A percentile compares a stretch with the other conserved stretches of the same genome.
Conservation (phyloP, 2,329 filamentous ascomycete species). For the Fusarium sp. region DNA sequence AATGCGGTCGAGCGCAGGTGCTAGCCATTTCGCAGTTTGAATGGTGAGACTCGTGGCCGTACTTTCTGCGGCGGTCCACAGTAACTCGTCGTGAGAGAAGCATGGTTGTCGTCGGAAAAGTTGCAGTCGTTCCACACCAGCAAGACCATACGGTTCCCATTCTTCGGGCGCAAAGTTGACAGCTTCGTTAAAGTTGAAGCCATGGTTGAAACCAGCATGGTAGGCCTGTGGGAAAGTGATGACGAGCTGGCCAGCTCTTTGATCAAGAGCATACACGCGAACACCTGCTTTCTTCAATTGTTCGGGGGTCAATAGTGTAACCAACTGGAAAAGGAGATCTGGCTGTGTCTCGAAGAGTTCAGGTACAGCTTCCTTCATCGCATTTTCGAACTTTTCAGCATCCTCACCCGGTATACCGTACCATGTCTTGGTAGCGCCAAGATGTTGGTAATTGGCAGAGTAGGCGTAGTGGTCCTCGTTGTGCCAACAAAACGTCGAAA, state of each 20-base stretch:
- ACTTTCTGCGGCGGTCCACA: conserved; percentile 89
- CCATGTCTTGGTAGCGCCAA: conserved; percentile 98
- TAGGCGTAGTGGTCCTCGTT: conserved; percentile 99
- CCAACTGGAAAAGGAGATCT: conserved; percentile 94
- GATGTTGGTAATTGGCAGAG: conserved; percentile 98
- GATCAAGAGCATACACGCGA: conserved; percentile 92
- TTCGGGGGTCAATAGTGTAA: conserved; percentile 94
- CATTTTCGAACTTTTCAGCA: conserved; percentile 92
- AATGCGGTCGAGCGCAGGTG: conserved; percentile 85
- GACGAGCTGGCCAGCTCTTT: conserved; percentile 94
- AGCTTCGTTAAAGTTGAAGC: conserved; percentile 98
- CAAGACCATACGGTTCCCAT: conserved; percentile 92
- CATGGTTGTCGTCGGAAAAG: conserved; percentile 92
- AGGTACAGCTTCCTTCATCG: conserved; percentile 94
- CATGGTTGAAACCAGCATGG: conserved; percentile 98
- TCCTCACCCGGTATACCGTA: conserved; percentile 97
- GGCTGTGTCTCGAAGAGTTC: conserved; percentile 98
- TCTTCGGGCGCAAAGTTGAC: conserved; percentile 97
- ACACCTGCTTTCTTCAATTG: conserved; percentile 94
- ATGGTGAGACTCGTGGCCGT: conserved; percentile 77
- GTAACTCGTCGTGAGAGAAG: conserved; percentile 95
- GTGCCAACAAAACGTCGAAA: conserved; percentile 99
- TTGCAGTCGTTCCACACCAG: conserved; percentile 86
- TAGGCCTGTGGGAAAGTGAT: conserved; percentile 98
- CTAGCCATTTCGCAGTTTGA: conserved; percentile 94